A percentile compares a stretch with the other conserved stretches of the same genome.
Conservation (phyloP, 192 early-diverging fungal genomes). For the Coemansia sp. region DNA sequence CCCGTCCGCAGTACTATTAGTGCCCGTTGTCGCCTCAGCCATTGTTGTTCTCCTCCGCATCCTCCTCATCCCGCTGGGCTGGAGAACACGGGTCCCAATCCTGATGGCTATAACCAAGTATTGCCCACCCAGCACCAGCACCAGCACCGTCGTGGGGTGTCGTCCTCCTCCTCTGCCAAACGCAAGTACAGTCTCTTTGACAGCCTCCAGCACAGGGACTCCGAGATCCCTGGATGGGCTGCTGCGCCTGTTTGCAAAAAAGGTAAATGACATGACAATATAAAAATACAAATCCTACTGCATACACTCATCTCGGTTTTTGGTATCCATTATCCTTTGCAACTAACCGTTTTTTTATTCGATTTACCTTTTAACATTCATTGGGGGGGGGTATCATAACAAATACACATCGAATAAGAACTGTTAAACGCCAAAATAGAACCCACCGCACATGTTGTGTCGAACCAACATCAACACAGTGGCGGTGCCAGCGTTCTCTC, state of each 20-base stretch:
- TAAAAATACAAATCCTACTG: background rate
- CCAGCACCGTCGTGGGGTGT: background rate
- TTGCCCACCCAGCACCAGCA: background rate
- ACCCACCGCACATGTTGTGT: too few relatives aligned
- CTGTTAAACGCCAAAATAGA: too few relatives aligned
- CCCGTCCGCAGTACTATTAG: background rate
- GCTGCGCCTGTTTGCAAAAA: conserved; percentile 1
- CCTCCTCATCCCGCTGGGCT: background rate
- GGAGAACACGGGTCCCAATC: background rate
- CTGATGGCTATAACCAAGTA: too few relatives aligned
- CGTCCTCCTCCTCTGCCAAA: background rate
- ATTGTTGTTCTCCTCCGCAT: too few relatives aligned
- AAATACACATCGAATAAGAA: too few relatives aligned
- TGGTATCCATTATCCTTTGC: background rate
- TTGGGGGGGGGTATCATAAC: too few relatives aligned
- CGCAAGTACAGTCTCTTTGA: background rate
- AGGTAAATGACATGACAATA: background rate
- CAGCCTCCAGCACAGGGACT: background rate
- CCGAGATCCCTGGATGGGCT: background rate
- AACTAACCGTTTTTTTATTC: too few relatives aligned
- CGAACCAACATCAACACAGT: too few relatives aligned
- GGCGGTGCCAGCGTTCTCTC: too few relatives aligned
- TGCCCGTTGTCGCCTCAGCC: too few relatives aligned
- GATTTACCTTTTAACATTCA: too few relatives aligned
- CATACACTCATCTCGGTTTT: background rate